Evolutionary conservation across 345 rosid species (phyloP), one percentile per base, ranked within the genome.

Genomic region (Stellera chamaejasme): DNA sequence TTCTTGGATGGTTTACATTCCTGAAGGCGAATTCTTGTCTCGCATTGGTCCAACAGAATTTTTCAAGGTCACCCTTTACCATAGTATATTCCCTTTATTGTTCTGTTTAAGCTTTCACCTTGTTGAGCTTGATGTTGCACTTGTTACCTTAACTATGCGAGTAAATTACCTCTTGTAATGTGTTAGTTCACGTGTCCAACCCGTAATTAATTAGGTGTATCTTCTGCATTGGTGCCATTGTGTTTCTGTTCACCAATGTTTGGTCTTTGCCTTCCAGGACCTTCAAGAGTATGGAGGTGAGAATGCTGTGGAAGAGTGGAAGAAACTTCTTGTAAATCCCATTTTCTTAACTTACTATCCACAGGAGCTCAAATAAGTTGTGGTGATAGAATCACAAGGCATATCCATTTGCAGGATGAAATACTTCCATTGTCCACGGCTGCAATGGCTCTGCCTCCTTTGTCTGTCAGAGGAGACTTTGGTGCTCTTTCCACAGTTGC

Each of bases 1-100:
- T 68, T 91, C 98, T 61, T 91, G 96, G 98, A 91, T 76, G 96
- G 98, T 91, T 26, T 88, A 83, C 65, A 61, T 92, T 58, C 98
- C 96, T 25, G 98, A 91, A 75, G 98, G 87, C 7, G 95, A 91
- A 44, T 85, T 91, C 77, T 75, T 88, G 69, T 91, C 98, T 3
- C 85, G 73, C 53, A 92, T 92, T 32, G 96, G 98, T 27, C 95
- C 96, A 26, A 83, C 96, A 1, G 95, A 88, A 60, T 88, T 88
- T 75, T 88, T 69, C 68, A 88, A 92, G 98, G 98, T 92, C 58
- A 56, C 44, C 49, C 39, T 32, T 32, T 61, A 12, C 49, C 10
- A 8, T 27, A 27, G 15, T 47, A 60, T 8, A 25, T 50, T 16
- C 23, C 32, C 32, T 52, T 32, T 32, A 4, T 32, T 7, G 52